Percentiles rank a stretch among this genome's conserved stretches.
Conservation (phyloP, 2,329 filamentous ascomycete genomes). For the Epichloe glyceriae region DNA sequence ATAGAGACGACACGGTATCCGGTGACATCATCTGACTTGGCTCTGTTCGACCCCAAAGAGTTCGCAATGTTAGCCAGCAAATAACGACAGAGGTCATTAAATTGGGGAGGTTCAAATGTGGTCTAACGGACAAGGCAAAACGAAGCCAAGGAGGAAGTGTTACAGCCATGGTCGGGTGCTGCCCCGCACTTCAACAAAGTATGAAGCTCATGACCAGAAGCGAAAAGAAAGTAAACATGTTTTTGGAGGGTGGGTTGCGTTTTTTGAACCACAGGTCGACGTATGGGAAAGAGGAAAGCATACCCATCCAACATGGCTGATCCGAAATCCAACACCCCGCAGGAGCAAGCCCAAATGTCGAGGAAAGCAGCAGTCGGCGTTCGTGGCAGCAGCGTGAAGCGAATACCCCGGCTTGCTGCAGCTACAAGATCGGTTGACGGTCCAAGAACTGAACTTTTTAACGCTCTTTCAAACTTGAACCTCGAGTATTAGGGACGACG, state of each 20-base stretch:
- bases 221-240: not conserved
- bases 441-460: not conserved
- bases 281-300: conserved; percentile 14
- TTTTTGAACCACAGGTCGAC: conserved; percentile 1
- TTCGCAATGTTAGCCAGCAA: conserved; percentile 17
- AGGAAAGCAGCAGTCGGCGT: conserved; percentile 7
- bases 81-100: conserved; percentile 9
- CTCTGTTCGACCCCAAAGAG: conserved; percentile 21
- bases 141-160: conserved; percentile 1
- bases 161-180: conserved; percentile 2
- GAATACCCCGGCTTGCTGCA: not conserved
- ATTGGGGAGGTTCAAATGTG: conserved; percentile 7
- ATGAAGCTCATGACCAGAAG: not conserved
- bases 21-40: conserved; percentile 45
- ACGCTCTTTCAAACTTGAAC: not conserved
- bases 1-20: conserved; percentile 69
- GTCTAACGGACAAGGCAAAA: conserved; percentile 1
- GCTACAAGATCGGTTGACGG: not conserved
- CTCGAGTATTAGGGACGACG: not conserved
- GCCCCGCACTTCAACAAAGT: conserved; percentile 4
- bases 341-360: conserved; percentile 11
- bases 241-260: not conserved
- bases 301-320: conserved; percentile 26
- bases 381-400: not conserved
- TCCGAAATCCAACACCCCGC: conserved; percentile 7